Conservation (phyloP, 768 basidiomycete genomes). For the Boletus sp. region DNA sequence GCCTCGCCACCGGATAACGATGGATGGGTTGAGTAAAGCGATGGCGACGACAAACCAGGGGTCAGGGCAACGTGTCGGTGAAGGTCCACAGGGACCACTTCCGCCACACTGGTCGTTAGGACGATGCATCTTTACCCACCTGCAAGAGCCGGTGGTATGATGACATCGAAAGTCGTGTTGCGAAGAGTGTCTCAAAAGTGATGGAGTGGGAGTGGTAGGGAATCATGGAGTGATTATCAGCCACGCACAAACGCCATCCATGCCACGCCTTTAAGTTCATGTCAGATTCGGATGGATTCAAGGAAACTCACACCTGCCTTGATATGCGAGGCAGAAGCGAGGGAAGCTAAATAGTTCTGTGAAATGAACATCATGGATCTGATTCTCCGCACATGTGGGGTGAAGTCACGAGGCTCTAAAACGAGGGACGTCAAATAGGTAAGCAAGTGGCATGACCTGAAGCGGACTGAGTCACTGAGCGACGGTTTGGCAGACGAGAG, state of each 20-base stretch:
- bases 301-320: conserved; percentile 18
- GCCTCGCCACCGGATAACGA: background rate
- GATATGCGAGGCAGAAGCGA: conserved; percentile 26
- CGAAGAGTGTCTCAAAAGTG: background rate
- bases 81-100: background rate
- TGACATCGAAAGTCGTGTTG: background rate
- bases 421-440: conserved; percentile 15
- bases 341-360: conserved; percentile 12
- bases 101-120: background rate
- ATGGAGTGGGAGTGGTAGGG: conserved; percentile 1
- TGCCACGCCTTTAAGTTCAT: background rate
- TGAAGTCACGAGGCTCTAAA: conserved; percentile 19
- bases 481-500: conserved; percentile 5
- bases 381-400: conserved; percentile 32
- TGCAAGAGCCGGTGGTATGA: background rate
- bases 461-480: background rate
- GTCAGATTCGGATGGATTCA: conserved; percentile 6
- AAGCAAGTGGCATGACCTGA: conserved; percentile 6
- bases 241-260: conserved; percentile 22
- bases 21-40: conserved; percentile 10
- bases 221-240: conserved; percentile 15
- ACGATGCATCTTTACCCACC: background rate
- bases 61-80: conserved; percentile 9
- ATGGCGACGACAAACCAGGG: conserved; percentile 12
- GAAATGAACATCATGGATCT: conserved; percentile 21